Percentiles rank a stretch among this genome's conserved stretches.
Conservation (phyloP, 2,329 filamentous ascomycete genomes). For the Dactylonectria estremocensis region DNA sequence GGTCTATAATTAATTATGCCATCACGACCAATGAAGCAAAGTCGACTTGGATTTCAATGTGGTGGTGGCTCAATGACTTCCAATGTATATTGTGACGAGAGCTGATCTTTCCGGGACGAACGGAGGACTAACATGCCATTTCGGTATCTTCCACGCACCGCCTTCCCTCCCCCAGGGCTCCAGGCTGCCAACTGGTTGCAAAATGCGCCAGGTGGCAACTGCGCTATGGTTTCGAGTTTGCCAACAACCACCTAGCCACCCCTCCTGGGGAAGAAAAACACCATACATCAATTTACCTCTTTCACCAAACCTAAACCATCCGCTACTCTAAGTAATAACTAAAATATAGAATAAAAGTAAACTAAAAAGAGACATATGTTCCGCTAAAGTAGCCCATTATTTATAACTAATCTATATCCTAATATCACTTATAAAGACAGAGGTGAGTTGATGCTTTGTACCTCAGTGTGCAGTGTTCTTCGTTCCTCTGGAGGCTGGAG, state of each 20-base stretch:
- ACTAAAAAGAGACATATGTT: too few relatives aligned
- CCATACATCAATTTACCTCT: too few relatives aligned
- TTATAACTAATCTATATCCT: too few relatives aligned
- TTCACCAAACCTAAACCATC: too few relatives aligned
- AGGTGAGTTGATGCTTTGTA: too few relatives aligned
- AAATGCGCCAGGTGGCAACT: slow-evolving; percentile 22
- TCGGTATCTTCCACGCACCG: not conserved
- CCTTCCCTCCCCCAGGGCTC: not conserved
- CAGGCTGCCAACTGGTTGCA: slow-evolving; percentile 16
- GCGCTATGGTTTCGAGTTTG: slow-evolving; percentile 3
- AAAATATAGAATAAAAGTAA: too few relatives aligned
- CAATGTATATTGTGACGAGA: not conserved
- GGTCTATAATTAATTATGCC: not conserved
- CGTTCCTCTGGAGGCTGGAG: too few relatives aligned
- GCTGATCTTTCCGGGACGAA: not conserved
- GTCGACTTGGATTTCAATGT: not conserved
- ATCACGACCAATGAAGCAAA: not conserved
- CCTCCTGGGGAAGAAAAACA: too few relatives aligned
- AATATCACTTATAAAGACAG: too few relatives aligned
- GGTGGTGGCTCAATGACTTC: not conserved
- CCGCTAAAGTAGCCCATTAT: too few relatives aligned
- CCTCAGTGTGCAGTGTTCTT: too few relatives aligned
- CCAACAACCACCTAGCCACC: not conserved
- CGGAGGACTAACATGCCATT: not conserved
- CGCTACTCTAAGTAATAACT: too few relatives aligned